Base-by-base conservation (phyloP, 1,284 basidiomycete species). In the Cryptococcus wingfieldii region DNA sequence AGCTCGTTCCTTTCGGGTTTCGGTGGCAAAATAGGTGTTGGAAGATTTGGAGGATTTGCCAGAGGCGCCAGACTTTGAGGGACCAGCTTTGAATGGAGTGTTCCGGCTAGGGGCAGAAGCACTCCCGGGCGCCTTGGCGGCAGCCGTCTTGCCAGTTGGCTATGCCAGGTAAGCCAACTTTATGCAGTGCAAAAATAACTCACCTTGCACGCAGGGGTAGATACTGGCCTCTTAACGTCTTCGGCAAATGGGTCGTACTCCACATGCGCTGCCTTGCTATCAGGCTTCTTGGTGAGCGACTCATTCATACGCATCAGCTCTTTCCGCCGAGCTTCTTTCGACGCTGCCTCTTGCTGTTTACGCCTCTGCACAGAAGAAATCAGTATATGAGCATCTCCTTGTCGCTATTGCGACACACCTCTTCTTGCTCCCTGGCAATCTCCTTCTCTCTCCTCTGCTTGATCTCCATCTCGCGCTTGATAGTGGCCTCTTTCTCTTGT, bases 241-340 rank as follows among this genome's bases (percentile, higher is more conserved):
- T 75, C 73, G 9, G 72, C 73, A 55, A 75, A 75, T 1, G 71
- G 72, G 51, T 75, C 62, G 38, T 70, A 74, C 4, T 67, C 69
- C 38, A 55, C 41, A 44, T 23, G 19, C 19, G 4, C 14, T 38
- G 25, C 48, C 18, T 54, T 56, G 28, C 16, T 45, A 16, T 38
- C 50, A 14, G 23, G 38, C 28, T 55, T 51, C 51, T 60, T 53
- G 18, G 59, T 60, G 38, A 74, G 53, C 37, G 61, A 64, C 38
- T 65, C 67, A 51, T 75, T 71, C 0, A 71, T 71, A 42, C 54
- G 46, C 58, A 67, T 67, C n/a, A 75, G 50, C 56, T 74, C 72
- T 12, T 51, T 37, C 27, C 69, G 53, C 4, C 73, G 64, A 27
- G 71, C 71, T 50, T 71, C 67, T 47, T 64, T 68, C 12, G 61